Base-by-base conservation (phyloP, 2,329 filamentous ascomycete species). In the Cryphonectria carpinicola region DNA sequence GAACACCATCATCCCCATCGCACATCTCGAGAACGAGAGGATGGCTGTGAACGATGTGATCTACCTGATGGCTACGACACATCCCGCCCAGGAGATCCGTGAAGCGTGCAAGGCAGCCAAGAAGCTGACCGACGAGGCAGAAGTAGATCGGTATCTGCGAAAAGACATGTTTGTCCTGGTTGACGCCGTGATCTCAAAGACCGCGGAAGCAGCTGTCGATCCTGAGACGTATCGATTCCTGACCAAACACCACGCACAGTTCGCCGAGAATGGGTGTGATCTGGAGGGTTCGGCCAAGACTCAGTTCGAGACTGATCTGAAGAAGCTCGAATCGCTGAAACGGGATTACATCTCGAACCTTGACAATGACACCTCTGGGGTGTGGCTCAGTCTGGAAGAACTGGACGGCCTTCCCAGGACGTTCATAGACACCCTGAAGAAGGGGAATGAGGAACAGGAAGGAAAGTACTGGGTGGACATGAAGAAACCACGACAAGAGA, bases 381-480 rank as follows among this genome's bases (percentile, higher is more conserved):
- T 73, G 49, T 73, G 72, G 72, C 28, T 73, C 19, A 61, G 39
- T 6, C 43, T 37, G n/a, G 35, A 67, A 1, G 70, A 70, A 14
- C 72, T 73, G 2, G 70, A 68, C 6, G 70, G 72, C 17, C 58
- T 71, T 32, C 72, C 72, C 28, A 37, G n/a, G 22, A 28, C 28
- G 17, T 65, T 70, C 22, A 39, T 72, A 19, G 61, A 60, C 5
- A 43, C 19, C 41, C 58, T 68, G 32, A 49, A 65, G 46, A 66
- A n/a, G 14, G 70, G 65, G 2, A 65, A 70, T 5, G 60, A 61
- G 6, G 64, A 70, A 22, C 43, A 63, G n/a, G 37, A 56, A 35
- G 72, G 67, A 17, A 62, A 58, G n/a, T 19, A 68, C 22, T 71
- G 72, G 70, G 65, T 73, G 28, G 67, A 64, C 13, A 68, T 69